Conservation (phyloP, 176 grass and related monocot genomes). For the Eremochloa ophiuroides region DNA sequence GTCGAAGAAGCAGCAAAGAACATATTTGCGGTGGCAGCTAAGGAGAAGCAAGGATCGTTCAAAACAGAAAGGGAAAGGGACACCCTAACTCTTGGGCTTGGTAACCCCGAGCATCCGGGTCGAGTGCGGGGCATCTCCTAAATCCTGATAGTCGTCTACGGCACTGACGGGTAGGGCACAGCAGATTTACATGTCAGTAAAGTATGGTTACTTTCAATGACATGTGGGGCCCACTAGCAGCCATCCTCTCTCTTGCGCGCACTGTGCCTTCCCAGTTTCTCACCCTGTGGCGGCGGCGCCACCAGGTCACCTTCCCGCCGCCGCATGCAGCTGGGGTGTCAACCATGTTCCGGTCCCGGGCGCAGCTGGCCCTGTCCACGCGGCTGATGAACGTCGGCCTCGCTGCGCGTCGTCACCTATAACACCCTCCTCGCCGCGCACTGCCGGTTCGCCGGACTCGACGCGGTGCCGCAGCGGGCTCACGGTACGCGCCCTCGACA, state of each 20-base stretch:
- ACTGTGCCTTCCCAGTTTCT: neutral
- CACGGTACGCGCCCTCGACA: conserved; percentile 41
- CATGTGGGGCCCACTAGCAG: no score
- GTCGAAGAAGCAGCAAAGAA: no score
- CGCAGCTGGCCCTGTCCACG: conserved; percentile 36
- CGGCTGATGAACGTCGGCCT: conserved; percentile 69
- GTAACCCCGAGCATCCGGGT: no score
- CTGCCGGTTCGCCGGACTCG: conserved; percentile 50
- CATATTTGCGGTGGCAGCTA: no score
- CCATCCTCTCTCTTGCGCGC: neutral
- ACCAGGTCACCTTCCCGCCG: neutral
- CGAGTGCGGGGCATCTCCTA: no score
- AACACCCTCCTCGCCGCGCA: conserved; percentile 75
- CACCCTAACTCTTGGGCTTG: no score
- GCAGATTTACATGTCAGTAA: no score
- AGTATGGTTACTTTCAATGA: no score
- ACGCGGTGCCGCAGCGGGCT: conserved; percentile 39
- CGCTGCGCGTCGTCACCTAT: conserved; percentile 75
- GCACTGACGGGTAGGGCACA: no score
- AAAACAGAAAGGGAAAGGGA: no score
- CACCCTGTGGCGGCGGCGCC: conserved; percentile 11
- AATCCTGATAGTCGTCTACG: no score
- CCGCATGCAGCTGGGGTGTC: neutral
- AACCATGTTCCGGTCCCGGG: conserved; percentile 27
- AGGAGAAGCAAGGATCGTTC: no score